Conservation (phyloP, 139 green algal species). For the Chlamydomonas incerta region DNA sequence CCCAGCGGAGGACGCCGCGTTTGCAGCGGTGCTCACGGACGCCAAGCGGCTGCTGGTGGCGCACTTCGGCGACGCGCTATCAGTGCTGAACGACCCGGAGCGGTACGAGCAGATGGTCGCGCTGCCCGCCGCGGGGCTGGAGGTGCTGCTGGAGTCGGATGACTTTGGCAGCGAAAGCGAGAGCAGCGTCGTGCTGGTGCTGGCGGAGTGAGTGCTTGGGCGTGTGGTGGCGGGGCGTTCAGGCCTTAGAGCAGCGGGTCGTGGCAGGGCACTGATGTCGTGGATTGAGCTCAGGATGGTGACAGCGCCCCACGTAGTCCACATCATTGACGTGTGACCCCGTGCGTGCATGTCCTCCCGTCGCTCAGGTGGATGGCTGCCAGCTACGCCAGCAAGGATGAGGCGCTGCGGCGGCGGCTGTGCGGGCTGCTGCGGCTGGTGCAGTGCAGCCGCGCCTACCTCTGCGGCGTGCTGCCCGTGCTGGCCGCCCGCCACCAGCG, state of each 20-base stretch:
- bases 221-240: too few species aligned
- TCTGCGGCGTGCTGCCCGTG: background rate
- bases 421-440: slow-evolving; percentile 8
- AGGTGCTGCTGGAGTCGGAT: slow-evolving; percentile 25
- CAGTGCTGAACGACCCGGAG: background rate
- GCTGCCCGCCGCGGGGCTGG: background rate
- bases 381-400: background rate
- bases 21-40: background rate
- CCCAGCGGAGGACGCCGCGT: background rate
- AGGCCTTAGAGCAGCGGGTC: too few species aligned
- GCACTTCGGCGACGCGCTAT: slow-evolving; percentile 1
- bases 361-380: background rate
- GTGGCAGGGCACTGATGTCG: too few species aligned
- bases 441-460: background rate
- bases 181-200: slow-evolving; percentile 6
- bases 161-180: slow-evolving; percentile 13
- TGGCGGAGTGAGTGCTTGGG: background rate
- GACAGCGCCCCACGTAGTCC: too few species aligned
- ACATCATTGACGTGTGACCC: too few species aligned
- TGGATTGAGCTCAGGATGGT: too few species aligned
- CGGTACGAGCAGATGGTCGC: background rate
- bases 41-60: background rate
- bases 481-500: background rate
- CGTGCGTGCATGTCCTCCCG: too few species aligned
- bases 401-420: background rate